These are phyloP conservation scores for Plicaturopsis crispa DNA, from an alignment of 768 basidiomycete species.

Conservation along the genomic window DNA sequence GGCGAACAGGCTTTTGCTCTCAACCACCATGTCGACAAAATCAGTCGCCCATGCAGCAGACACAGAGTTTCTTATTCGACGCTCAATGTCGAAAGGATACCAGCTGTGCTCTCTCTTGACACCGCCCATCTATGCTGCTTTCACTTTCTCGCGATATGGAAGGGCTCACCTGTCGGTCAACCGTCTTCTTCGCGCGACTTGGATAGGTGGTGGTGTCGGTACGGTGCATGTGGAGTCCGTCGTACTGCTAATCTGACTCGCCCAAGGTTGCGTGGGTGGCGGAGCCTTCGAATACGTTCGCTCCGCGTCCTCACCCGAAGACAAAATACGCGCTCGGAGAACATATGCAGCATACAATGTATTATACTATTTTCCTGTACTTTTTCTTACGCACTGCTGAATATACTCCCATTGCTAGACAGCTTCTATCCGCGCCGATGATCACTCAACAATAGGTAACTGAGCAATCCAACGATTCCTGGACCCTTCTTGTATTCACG, in stretches of 20 bases:
- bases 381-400: no score
- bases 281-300: conserved; percentile 57
- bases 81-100: conserved; percentile 61
- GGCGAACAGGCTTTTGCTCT: no score
- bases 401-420: conserved; percentile 31
- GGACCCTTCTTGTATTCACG: no score
- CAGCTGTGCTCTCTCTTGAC: conserved; percentile 55
- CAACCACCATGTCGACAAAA: conserved; percentile 2
- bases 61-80: conserved; percentile 58
- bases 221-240: conserved; percentile 7
- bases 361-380: conserved; percentile 1
- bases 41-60: no score
- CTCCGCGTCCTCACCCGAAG: conserved; percentile 44
- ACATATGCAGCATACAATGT: conserved; percentile 55
- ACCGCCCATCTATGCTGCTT: conserved; percentile 52
- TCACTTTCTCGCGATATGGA: conserved; percentile 47
- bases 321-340: conserved; percentile 40
- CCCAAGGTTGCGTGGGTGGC: conserved; percentile 39
- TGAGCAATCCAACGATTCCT: no score
- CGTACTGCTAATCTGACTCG: conserved; percentile 11
- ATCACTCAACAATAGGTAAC: conserved; percentile 72
- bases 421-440: conserved; percentile 52
- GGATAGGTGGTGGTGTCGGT: conserved; percentile 64
- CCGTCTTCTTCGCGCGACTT: conserved; percentile 60
- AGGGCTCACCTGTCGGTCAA: conserved; percentile 50